These are phyloP conservation scores for Aspergillus egyptiacus DNA, from an alignment of 495 filamentous ascomycete species.

Conservation along the genomic window DNA sequence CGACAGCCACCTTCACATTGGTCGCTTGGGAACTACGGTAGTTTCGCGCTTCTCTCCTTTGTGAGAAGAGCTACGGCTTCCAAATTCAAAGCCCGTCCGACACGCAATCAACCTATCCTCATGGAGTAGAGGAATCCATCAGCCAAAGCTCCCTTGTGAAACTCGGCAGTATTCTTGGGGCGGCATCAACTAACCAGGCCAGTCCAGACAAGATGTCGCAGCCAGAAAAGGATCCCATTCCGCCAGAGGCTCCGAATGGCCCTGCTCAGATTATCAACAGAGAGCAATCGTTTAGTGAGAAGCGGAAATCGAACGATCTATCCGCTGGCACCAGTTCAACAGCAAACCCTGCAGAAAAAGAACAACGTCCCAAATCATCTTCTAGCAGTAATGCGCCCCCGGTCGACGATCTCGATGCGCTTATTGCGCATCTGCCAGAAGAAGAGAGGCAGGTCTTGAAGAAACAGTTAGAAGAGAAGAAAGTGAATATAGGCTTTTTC, in stretches of 20 bases:
- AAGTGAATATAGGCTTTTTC: constrained; percentile 56
- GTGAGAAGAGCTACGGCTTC: too few relatives aligned
- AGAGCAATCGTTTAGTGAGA: constrained; percentile 4
- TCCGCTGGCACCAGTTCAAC: constrained; percentile 23
- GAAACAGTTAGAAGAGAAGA: constrained; percentile 63
- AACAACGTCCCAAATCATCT: constrained; percentile 12
- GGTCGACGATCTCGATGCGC: constrained; percentile 27
- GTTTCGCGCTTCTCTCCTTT: too few relatives aligned
- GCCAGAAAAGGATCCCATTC: constrained; percentile 3
- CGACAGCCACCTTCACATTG: too few relatives aligned
- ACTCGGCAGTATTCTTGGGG: not conserved
- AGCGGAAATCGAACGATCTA: constrained; percentile 14
- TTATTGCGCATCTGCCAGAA: constrained; percentile 34
- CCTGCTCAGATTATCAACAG: constrained; percentile 10
- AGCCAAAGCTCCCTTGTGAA: not conserved
- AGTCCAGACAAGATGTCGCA: constrained; percentile 7
- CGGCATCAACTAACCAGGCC: not conserved
- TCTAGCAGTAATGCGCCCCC: constrained; percentile 14
- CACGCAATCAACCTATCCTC: not conserved
- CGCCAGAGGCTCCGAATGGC: not conserved
- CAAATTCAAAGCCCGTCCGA: too few relatives aligned
- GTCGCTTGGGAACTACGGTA: too few relatives aligned
- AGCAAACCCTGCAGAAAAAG: constrained; percentile 17
- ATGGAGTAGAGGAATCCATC: constrained; percentile 11
- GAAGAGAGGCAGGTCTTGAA: constrained; percentile 63